Evolutionary conservation across 2,329 filamentous ascomycete genomes (phyloP), one percentile per base, ranked within the genome.

Genomic region (Phialophora tarda): DNA sequence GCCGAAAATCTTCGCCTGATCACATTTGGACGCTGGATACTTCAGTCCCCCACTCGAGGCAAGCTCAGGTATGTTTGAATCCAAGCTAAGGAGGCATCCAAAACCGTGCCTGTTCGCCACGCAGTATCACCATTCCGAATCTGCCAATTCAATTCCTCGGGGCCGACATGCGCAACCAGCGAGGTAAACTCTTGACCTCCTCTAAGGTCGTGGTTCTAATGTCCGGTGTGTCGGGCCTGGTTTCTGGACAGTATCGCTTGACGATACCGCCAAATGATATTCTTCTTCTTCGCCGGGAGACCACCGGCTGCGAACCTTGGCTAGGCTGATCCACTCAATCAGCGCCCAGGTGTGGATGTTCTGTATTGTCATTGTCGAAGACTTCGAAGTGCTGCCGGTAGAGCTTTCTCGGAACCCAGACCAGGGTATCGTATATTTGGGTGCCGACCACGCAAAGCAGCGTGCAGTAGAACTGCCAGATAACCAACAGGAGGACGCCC

Each of bases 381-480:
- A 41, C 24, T 38, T 34, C 57, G 34, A 54, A 54, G 30, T 41
- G 47, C 26, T 53, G 59, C 14, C 47, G 59, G 32, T 53, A 61
- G 24, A 61, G 32, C 32, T 61, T 65, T 24, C 38, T 54, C 23
- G 64, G 64, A 1, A 65, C 10, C 67, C 63, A 67, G n/a, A 48
- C 55, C 38, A 68, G 17, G 28, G 56, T 12, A 17, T 69, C 63
- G 32, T 64, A 65, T 6, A 82, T 21, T 54, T 84, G 64, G 1
- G 87, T 82, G 0, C 87, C 87, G 0, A 90, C 1, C 1, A 91
- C 79, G 71, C 90, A 94, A 3, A 91, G 74, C 3, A 85, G 68
- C 0, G 90, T 89, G 3, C 87, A 87, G 61, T 87, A 82, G 23
- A 89, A 79, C 75, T 93, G 90, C 83, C 85, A 90, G 2, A 83